Evolutionary conservation across 371 early-diverging fungal species (phyloP).

Genomic region (Mucor racemosus): DNA sequence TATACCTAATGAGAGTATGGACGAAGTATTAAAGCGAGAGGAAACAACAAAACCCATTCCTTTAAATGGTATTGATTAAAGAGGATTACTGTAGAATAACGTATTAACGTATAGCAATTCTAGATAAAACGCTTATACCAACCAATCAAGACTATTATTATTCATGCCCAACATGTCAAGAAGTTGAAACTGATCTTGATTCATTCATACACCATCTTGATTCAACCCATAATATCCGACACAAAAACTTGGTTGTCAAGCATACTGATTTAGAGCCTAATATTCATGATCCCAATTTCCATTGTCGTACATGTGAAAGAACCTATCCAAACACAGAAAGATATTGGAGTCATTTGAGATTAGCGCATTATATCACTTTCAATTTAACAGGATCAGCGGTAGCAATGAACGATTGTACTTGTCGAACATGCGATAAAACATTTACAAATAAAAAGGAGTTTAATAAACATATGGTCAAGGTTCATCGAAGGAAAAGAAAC

Average conservation of each 20-base stretch:
- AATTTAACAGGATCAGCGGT: neutral
- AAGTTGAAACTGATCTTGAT: too few relatives aligned
- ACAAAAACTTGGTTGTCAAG: neutral
- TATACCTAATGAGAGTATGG: too few relatives aligned
- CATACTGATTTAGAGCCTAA: neutral
- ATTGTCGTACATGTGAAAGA: neutral
- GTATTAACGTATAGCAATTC: too few relatives aligned
- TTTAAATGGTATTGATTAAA: too few relatives aligned
- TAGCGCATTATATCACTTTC: neutral
- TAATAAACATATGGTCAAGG: neutral
- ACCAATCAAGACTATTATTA: too few relatives aligned
- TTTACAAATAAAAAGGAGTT: neutral
- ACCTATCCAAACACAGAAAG: neutral
- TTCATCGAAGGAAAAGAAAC: neutral
- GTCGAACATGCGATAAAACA: neutral
- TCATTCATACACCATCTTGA: too few relatives aligned
- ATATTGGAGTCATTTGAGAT: neutral
- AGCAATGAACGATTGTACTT: neutral
- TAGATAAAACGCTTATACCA: too few relatives aligned
- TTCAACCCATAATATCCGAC: neutral
- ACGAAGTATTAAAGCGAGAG: too few relatives aligned
- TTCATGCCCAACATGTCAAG: too few relatives aligned
- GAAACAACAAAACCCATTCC: too few relatives aligned
- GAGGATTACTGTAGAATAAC: too few relatives aligned
- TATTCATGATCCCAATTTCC: too few relatives aligned